Conservation (phyloP, 345 rosid genomes). For the Chamaenerion angustifolium region DNA sequence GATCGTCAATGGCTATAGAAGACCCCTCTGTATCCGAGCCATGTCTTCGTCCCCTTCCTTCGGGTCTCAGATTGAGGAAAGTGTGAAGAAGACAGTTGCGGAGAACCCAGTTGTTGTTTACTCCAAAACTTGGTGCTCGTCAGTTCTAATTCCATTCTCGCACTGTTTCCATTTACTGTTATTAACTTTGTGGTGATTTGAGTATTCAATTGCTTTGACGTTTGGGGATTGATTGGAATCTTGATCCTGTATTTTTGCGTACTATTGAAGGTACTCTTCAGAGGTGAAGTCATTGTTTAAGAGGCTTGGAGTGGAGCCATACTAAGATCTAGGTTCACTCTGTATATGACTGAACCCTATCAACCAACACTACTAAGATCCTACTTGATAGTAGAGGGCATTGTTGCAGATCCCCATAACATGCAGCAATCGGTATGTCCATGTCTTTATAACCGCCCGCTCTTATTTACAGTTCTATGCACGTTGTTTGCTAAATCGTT, state of each 20-base stretch:
- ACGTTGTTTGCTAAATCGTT: too few species aligned
- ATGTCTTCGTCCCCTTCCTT: constrained; percentile 45
- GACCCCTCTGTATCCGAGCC: constrained; percentile 32
- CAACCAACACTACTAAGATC: too few species aligned
- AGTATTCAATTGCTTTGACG: neutral
- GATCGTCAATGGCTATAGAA: constrained; percentile 13
- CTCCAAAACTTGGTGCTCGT: constrained; percentile 97
- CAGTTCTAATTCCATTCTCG: constrained; percentile 14
- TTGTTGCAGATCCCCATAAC: too few species aligned
- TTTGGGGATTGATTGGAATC: neutral
- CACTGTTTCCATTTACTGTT: neutral
- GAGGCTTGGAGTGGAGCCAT: constrained; percentile 57
- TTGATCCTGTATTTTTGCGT: constrained; percentile 1
- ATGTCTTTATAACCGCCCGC: too few species aligned
- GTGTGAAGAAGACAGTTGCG: constrained; percentile 45
- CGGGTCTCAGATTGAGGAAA: constrained; percentile 71
- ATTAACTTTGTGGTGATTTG: neutral
- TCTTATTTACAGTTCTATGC: too few species aligned
- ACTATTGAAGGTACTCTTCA: constrained; percentile 43
- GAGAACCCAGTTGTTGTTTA: constrained; percentile 81
- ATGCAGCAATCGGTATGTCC: too few species aligned
- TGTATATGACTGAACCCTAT: too few species aligned
- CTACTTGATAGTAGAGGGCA: too few species aligned
- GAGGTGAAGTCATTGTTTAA: too few species aligned
- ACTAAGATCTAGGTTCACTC: too few species aligned